These are phyloP conservation scores for Circinella minor DNA, from an alignment of 371 early-diverging fungal species.

Conservation along the genomic window DNA sequence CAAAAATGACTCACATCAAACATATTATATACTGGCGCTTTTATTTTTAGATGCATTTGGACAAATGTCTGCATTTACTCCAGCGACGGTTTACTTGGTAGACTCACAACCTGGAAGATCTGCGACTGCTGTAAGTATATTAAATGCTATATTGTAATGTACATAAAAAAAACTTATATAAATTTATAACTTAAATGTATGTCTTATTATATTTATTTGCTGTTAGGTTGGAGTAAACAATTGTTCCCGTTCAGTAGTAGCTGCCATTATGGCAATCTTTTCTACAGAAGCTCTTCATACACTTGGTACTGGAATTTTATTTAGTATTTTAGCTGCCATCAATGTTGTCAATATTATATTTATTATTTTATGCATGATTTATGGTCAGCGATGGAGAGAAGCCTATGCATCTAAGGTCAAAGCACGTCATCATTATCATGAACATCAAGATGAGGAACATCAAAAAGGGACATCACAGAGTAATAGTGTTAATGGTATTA, in stretches of 20 bases:
- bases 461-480: neutral
- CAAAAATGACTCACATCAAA: neutral
- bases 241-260: conserved; percentile 41
- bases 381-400: conserved; percentile 32
- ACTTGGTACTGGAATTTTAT: conserved; percentile 32
- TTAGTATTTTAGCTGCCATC: conserved; percentile 30
- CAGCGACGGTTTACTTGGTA: conserved; percentile 23
- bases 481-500: neutral
- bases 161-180: no score
- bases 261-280: conserved; percentile 36
- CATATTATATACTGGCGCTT: no score
- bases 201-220: conserved; percentile 22
- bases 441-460: no score
- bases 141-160: neutral
- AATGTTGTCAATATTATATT: conserved; percentile 27
- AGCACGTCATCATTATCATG: neutral
- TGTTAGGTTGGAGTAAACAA: conserved; percentile 36
- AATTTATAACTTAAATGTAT: neutral
- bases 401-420: neutral
- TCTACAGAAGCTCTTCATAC: conserved; percentile 27
- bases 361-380: conserved; percentile 26
- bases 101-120: conserved; percentile 24
- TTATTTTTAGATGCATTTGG: conserved; percentile 31
- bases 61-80: conserved; percentile 33
- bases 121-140: conserved; percentile 13